Percentiles rank a stretch among this genome's conserved stretches.
Evolutionary conservation across 306 rosid genomes (phyloP).

Genomic region (Biancaea sappan): DNA sequence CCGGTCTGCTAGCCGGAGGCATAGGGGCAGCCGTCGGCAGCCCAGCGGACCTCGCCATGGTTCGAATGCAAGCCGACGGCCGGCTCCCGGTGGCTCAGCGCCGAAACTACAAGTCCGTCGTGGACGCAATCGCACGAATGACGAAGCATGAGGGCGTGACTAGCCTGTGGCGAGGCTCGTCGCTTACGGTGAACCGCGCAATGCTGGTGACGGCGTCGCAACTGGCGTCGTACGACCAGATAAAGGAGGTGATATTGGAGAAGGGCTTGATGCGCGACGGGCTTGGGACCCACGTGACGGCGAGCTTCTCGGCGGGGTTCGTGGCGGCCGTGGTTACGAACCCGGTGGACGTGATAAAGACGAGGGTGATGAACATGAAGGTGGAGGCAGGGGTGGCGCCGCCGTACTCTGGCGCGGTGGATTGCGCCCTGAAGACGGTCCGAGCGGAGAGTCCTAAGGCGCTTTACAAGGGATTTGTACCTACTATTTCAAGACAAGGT

Average conservation of each 20-base stretch:
- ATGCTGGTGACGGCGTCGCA: constrained; percentile 82
- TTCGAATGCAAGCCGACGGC: constrained; percentile 80
- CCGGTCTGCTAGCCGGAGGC: constrained; percentile 61
- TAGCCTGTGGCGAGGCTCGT: constrained; percentile 76
- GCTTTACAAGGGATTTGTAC: constrained; percentile 74
- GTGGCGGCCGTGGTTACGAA: constrained; percentile 67
- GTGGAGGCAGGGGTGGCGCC: constrained; percentile 55
- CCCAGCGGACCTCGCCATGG: constrained; percentile 84
- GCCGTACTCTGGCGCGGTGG: constrained; percentile 61
- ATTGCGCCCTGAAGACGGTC: constrained; percentile 65
- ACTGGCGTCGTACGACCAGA: constrained; percentile 65
- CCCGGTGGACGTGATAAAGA: constrained; percentile 80
- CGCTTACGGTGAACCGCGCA: constrained; percentile 68
- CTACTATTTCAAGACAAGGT: constrained; percentile 73
- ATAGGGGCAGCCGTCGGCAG: constrained; percentile 66
- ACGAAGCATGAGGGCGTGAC: constrained; percentile 52
- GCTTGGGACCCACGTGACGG: constrained; percentile 66
- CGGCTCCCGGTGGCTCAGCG: constrained; percentile 57
- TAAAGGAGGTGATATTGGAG: constrained; percentile 63
- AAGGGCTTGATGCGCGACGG: constrained; percentile 60
- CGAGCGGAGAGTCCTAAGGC: constrained; percentile 71
- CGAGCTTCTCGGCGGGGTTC: constrained; percentile 72
- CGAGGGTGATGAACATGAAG: constrained; percentile 82
- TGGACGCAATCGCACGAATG: constrained; percentile 58
- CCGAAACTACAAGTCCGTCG: constrained; percentile 60